These are phyloP conservation scores for Crithidia thermophila DNA, from an alignment of 208 protist species.

Conservation along the genomic window DNA sequence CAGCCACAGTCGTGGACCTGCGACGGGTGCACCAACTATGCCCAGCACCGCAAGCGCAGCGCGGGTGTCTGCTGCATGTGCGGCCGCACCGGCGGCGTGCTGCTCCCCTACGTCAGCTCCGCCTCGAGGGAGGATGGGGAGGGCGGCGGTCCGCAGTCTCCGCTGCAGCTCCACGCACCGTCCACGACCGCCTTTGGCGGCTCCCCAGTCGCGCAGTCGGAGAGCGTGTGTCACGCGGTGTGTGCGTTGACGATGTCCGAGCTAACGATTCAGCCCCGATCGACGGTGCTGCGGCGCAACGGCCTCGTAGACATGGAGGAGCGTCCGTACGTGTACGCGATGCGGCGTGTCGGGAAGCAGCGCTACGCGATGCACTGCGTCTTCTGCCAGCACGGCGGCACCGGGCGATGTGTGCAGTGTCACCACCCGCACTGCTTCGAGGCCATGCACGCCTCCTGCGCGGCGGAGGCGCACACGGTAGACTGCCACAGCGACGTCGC, in stretches of 20 bases:
- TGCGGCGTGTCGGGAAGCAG: conserved; percentile 38
- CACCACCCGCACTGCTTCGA: conserved; percentile 67
- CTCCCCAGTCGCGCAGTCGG: conserved; percentile 15
- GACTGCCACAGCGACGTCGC: conserved; percentile 46
- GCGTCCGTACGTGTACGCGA: conserved; percentile 42
- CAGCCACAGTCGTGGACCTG: conserved; percentile 53
- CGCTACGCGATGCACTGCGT: conserved; percentile 46
- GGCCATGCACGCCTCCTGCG: conserved; percentile 75
- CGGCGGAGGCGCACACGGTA: conserved; percentile 50
- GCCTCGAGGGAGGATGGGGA: conserved; percentile 10
- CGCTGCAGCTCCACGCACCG: background rate
- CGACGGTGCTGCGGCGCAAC: conserved; percentile 33
- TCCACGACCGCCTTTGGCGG: background rate
- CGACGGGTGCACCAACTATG: conserved; percentile 48
- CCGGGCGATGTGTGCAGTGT: conserved; percentile 48
- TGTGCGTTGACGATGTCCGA: conserved; percentile 66
- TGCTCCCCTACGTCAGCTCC: conserved; percentile 50
- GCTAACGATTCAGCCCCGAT: conserved; percentile 34
- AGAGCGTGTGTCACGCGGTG: conserved; percentile 61
- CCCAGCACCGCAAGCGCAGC: conserved; percentile 30
- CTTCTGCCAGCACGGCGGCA: conserved; percentile 57
- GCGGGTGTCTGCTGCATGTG: conserved; percentile 53
- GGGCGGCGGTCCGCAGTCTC: background rate
- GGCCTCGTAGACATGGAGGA: conserved; percentile 37
- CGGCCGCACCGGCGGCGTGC: conserved; percentile 56